These are phyloP conservation scores for Volvox carteri DNA, from an alignment of 163 green algal species.

Conservation along the genomic window DNA sequence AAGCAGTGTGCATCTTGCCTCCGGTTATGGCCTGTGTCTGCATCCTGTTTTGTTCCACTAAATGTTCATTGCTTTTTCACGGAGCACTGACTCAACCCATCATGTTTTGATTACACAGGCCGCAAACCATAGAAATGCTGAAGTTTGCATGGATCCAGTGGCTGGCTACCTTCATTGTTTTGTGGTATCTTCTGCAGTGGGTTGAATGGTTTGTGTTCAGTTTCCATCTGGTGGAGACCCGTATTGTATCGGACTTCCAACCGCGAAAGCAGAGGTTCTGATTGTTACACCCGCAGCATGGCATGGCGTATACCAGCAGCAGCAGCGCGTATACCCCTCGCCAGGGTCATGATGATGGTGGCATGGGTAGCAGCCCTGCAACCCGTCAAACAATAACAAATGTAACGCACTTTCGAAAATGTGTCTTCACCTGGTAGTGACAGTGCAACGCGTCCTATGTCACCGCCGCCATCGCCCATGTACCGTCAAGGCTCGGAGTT, in stretches of 20 bases:
- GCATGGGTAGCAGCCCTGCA: neutral
- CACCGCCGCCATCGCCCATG: neutral
- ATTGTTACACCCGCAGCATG: neutral
- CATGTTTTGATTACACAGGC: constrained; percentile 48
- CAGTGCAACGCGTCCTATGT: neutral
- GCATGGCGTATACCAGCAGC: neutral
- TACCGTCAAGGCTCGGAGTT: neutral
- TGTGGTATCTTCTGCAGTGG: constrained; percentile 66
- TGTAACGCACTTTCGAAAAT: neutral
- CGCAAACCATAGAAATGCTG: constrained; percentile 66
- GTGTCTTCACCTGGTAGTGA: too few species aligned
- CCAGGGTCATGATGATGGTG: neutral
- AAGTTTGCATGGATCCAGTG: constrained; percentile 79
- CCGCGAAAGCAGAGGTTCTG: constrained; percentile 54
- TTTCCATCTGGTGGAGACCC: constrained; percentile 61
- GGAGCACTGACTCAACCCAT: too few species aligned
- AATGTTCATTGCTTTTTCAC: too few species aligned
- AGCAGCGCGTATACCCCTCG: too few species aligned
- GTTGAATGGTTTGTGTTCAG: constrained; percentile 63
- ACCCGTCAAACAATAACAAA: neutral
- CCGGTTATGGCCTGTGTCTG: too few species aligned
- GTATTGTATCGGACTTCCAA: constrained; percentile 62
- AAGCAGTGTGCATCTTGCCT: too few species aligned
- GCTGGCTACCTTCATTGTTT: constrained; percentile 56
- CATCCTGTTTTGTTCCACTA: too few species aligned